Conservation (phyloP, 1,284 basidiomycete species). For the Papiliotrema laurentii region DNA sequence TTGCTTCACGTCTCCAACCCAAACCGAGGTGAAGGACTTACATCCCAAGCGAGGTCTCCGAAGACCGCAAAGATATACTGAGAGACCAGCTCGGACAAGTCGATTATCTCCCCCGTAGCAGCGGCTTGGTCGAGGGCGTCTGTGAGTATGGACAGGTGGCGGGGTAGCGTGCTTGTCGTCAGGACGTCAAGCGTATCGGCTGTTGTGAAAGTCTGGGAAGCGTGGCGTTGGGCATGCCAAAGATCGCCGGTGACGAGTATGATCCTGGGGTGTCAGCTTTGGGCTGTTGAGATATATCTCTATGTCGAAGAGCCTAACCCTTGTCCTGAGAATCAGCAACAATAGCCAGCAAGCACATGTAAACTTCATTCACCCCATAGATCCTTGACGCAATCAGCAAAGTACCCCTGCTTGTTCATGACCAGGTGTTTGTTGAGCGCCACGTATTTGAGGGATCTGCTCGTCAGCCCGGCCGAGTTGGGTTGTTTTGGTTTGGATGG, state of each 20-base stretch:
- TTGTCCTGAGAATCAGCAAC: no score
- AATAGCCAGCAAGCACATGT: no score
- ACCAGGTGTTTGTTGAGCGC: conserved; percentile 13
- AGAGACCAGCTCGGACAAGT: background rate
- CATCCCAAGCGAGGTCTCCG: conserved; percentile 21
- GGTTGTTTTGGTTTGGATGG: no score
- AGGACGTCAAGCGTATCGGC: background rate
- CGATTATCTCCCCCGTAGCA: background rate
- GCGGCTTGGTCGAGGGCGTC: background rate
- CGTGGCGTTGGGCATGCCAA: background rate
- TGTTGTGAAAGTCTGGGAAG: background rate
- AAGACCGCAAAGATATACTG: conserved; percentile 20
- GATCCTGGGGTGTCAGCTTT: background rate
- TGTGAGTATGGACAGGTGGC: background rate
- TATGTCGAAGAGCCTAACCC: no score
- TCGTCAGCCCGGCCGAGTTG: background rate
- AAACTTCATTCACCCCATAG: conserved; percentile 20
- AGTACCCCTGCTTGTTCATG: conserved; percentile 18
- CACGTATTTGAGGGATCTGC: conserved; percentile 22
- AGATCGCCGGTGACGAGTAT: background rate
- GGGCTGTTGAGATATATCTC: no score
- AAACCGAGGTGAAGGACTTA: no score
- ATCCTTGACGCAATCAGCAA: conserved; percentile 12
- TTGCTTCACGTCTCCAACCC: background rate
- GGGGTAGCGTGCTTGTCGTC: background rate